Evolutionary conservation across 805 yeast genomes (phyloP).

Genomic region (Tetrapisispora pingtungensis): DNA sequence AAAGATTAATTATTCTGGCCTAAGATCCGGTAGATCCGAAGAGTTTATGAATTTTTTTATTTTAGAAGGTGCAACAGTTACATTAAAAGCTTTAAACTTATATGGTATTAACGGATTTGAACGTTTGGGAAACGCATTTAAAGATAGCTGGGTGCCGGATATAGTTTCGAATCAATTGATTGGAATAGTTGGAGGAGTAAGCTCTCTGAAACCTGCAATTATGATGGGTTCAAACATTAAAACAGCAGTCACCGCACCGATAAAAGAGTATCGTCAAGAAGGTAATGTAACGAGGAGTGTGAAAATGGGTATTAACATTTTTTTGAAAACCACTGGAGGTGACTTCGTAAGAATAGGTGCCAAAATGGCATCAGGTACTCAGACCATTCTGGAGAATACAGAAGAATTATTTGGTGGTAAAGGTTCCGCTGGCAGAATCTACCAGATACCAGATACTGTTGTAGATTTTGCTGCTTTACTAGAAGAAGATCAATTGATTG

Average conservation of each 20-base stretch:
- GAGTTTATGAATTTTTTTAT: constrained; percentile 85
- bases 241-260: constrained; percentile 62
- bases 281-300: constrained; percentile 59
- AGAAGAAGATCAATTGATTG: constrained; percentile 30
- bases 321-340: constrained; percentile 68
- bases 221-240: constrained; percentile 71
- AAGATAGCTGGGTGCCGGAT: constrained; percentile 80
- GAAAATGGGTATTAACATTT: constrained; percentile 63
- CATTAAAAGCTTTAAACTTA: constrained; percentile 48
- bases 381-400: constrained; percentile 64
- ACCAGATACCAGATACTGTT: constrained; percentile 8
- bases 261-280: constrained; percentile 64
- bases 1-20: constrained; percentile 72
- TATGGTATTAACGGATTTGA: constrained; percentile 75
- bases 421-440: constrained; percentile 43
- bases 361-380: constrained; percentile 81
- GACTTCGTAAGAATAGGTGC: constrained; percentile 77
- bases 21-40: constrained; percentile 71
- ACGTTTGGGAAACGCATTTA: constrained; percentile 43
- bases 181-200: constrained; percentile 74
- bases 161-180: constrained; percentile 71
- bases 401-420: constrained; percentile 72
- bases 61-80: constrained; percentile 73
- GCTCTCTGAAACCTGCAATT: constrained; percentile 69
- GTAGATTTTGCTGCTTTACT: constrained; percentile 19